A percentile compares a stretch with the other conserved stretches of the same genome.
These are phyloP conservation scores for Aeminium ludgeri DNA, from an alignment of 495 filamentous ascomycete genomes.

Conservation along the genomic window DNA sequence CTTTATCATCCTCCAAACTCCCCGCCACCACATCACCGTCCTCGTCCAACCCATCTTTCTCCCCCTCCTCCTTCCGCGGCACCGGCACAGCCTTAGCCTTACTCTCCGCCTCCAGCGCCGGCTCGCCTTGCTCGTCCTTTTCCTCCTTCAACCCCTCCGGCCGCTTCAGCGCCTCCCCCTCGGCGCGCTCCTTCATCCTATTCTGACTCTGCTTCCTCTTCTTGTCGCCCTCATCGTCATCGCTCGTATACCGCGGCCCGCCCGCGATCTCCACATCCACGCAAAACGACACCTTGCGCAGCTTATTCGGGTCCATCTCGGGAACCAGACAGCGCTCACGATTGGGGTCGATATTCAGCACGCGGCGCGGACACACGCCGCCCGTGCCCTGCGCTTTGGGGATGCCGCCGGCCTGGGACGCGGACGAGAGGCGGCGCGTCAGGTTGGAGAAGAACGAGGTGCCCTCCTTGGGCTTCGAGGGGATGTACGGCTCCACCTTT, in stretches of 20 bases:
- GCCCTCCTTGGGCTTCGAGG: constrained; percentile 44
- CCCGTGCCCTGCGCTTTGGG: constrained; percentile 30
- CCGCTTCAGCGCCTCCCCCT: constrained; percentile 50
- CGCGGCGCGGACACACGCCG: constrained; percentile 48
- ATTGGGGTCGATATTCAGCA: constrained; percentile 71
- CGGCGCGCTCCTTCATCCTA: constrained; percentile 50
- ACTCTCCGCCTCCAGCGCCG: constrained; percentile 25
- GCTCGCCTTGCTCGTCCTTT: constrained; percentile 33
- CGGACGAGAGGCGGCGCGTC: constrained; percentile 63
- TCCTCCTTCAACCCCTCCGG: constrained; percentile 39
- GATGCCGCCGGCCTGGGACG: constrained; percentile 17
- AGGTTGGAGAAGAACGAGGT: constrained; percentile 66
- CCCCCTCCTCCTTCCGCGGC: constrained; percentile 9
- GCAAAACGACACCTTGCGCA: constrained; percentile 80
- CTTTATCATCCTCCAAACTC: constrained; percentile 20
- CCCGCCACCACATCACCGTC: neutral
- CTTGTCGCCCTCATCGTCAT: constrained; percentile 24
- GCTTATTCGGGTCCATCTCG: constrained; percentile 62
- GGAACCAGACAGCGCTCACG: constrained; percentile 63
- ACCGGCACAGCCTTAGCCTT: neutral
- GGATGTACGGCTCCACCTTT: constrained; percentile 44
- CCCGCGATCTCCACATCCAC: constrained; percentile 96
- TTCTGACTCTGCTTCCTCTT: constrained; percentile 43
- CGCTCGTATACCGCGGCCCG: constrained; percentile 37
- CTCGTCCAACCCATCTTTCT: neutral